Evolutionary conservation across 2,329 filamentous ascomycete species (phyloP).

Genomic region (Pestalotiopsis sp.): DNA sequence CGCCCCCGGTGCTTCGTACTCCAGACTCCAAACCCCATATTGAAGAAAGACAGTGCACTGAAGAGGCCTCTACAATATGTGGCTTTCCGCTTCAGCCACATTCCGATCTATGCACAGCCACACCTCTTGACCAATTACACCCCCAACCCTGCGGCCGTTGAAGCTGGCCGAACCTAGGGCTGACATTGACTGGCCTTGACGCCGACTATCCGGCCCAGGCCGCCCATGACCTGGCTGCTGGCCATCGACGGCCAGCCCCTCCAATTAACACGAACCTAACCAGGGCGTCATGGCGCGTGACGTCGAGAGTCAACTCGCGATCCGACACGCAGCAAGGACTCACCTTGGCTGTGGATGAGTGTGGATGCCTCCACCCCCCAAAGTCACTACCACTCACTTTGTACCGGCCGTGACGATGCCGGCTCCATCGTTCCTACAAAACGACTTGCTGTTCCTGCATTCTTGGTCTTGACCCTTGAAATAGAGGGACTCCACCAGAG

Average conservation of each 20-base stretch:
- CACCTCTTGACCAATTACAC: background rate
- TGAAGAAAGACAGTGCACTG: too few species aligned
- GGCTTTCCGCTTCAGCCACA: too few species aligned
- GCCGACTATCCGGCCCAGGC: background rate
- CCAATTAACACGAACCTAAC: background rate
- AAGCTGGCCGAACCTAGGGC: background rate
- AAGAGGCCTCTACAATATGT: too few species aligned
- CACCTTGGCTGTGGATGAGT: constrained; percentile 3
- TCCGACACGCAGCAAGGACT: constrained; percentile 3
- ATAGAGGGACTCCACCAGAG: background rate
- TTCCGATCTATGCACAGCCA: background rate
- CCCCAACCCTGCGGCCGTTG: background rate
- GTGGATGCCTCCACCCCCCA: background rate
- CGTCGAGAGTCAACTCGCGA: background rate
- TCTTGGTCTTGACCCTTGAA: background rate
- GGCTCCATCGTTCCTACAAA: background rate
- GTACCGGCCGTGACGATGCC: background rate
- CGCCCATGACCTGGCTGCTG: constrained; percentile 33
- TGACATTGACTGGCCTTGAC: background rate
- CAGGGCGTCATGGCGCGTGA: background rate
- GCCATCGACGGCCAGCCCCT: background rate
- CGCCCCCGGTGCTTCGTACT: too few species aligned
- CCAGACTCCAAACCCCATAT: too few species aligned
- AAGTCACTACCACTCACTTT: background rate
- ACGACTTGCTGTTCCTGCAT: constrained; percentile 4